Evolutionary conservation across 768 basidiomycete species (phyloP), one percentile per base, ranked within the genome.

Genomic region (Xerocomus brunneocitrinus): DNA sequence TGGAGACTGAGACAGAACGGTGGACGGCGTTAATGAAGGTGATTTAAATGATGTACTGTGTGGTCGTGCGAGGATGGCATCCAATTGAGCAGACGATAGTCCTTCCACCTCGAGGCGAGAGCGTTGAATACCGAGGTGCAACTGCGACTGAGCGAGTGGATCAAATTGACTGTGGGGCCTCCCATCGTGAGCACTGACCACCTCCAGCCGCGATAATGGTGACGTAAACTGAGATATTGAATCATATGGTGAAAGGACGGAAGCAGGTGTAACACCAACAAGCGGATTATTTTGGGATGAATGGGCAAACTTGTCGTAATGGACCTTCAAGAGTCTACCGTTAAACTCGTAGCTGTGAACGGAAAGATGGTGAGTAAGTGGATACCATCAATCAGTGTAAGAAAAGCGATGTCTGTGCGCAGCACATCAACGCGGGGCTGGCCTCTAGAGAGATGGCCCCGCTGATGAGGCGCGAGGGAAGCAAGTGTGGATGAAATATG

Each of bases 321-420:
- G 89, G 10, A 98, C 95, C 65, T 94, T 94, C 39, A 98, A 78
- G 8, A 78, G 74, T 27, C 92, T 84, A 4, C 93, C 93, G 63
- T 90, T 90, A 62, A 88, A 90, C 59, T 97, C 94, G 62, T 84
- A 90, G 30, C 93, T 95, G 14, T 55, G 40, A 34, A 53, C 6
- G 35, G 13, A 34, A 36, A 30, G 3, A 45, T 41, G 43, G 38
- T 56, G 38, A 62, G 61, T 45, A 14, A 50, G 28, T 45, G 47
- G 38, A 47, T 27, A 43, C 41, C 34, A 49, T 31, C 45, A 16
- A 48, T 40, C 3, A 12, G 3, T 25, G 36, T 19, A 16, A 27
- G 13, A 39, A 19, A n/a, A 34, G 12, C 0, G 28, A 50, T 22
- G 28, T 27, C 8, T 8, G 13, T 43, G 35, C 16, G 25, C 13